Conservation (phyloP, 1,284 basidiomycete genomes). For the Quambalaria eucalypti region DNA sequence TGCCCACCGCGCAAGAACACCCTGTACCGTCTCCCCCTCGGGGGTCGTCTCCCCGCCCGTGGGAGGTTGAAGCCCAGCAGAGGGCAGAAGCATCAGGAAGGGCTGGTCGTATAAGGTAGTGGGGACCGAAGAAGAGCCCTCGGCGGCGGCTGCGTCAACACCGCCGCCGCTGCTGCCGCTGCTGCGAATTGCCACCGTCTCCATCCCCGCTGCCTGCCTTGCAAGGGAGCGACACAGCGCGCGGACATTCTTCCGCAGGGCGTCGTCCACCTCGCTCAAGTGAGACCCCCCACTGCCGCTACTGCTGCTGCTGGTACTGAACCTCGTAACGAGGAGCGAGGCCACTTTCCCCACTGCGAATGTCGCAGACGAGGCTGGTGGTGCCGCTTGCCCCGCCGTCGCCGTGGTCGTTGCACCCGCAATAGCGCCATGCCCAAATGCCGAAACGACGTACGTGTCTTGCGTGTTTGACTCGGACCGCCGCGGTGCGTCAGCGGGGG, state of each 20-base stretch:
- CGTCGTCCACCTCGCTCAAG: constrained; percentile 44
- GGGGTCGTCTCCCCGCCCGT: too few relatives aligned
- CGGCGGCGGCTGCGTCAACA: constrained; percentile 32
- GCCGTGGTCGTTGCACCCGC: constrained; percentile 12
- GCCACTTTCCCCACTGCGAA: constrained; percentile 25
- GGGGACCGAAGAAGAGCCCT: constrained; percentile 47
- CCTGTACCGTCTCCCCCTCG: not conserved
- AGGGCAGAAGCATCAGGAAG: constrained; percentile 60
- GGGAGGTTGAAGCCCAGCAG: constrained; percentile 2
- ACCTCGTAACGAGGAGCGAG: constrained; percentile 24
- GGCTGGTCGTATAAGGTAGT: constrained; percentile 66
- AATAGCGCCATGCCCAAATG: constrained; percentile 76
- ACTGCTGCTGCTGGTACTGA: constrained; percentile 3
- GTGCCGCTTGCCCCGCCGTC: constrained; percentile 38
- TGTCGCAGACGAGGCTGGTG: constrained; percentile 18
- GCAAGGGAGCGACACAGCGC: constrained; percentile 68
- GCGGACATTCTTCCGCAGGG: constrained; percentile 24
- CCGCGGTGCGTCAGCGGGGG: constrained; percentile 20
- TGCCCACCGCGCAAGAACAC: not conserved
- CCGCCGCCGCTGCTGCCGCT: constrained; percentile 5
- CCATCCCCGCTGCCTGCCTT: constrained; percentile 76
- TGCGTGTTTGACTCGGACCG: constrained; percentile 10
- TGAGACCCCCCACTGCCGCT: constrained; percentile 33
- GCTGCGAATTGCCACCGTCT: constrained; percentile 58
- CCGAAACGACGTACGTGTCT: constrained; percentile 54